These are phyloP conservation scores for Alternaria incomplexa DNA, from an alignment of 2,329 filamentous ascomycete genomes.

Conservation along the genomic window DNA sequence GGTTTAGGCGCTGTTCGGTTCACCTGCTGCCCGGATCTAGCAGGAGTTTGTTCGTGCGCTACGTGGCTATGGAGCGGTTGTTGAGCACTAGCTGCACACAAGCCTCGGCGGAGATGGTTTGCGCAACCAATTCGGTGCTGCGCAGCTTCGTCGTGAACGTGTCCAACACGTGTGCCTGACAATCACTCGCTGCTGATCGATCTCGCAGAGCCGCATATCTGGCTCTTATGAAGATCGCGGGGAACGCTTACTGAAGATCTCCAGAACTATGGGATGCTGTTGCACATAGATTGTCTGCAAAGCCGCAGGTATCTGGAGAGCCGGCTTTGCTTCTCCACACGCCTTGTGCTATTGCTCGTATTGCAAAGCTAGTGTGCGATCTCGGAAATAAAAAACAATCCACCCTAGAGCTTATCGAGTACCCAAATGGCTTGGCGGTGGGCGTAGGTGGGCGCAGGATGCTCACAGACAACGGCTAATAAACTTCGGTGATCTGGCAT, in stretches of 20 bases:
- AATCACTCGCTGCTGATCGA: constrained; percentile 9
- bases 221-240: constrained; percentile 24
- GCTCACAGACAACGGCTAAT: constrained; percentile 23
- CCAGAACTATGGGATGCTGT: constrained; percentile 18
- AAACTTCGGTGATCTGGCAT: constrained; percentile 20
- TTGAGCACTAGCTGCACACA: not conserved
- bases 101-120: not conserved
- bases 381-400: constrained; percentile 24
- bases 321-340: constrained; percentile 16
- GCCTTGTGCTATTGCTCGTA: not conserved
- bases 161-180: constrained; percentile 13
- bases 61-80: not conserved
- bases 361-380: constrained; percentile 7
- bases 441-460: constrained; percentile 8
- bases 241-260: constrained; percentile 32
- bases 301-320: constrained; percentile 5
- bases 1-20: constrained; percentile 9
- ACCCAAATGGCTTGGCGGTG: constrained; percentile 16
- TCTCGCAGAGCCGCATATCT: constrained; percentile 28
- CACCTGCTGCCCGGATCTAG: constrained; percentile 10
- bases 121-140: not conserved
- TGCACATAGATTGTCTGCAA: constrained; percentile 11
- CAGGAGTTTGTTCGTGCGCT: constrained; percentile 2
- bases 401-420: constrained; percentile 17
- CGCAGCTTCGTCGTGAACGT: not conserved